Conservation (phyloP, 1,284 basidiomycete genomes). For the Mycena citricolor region DNA sequence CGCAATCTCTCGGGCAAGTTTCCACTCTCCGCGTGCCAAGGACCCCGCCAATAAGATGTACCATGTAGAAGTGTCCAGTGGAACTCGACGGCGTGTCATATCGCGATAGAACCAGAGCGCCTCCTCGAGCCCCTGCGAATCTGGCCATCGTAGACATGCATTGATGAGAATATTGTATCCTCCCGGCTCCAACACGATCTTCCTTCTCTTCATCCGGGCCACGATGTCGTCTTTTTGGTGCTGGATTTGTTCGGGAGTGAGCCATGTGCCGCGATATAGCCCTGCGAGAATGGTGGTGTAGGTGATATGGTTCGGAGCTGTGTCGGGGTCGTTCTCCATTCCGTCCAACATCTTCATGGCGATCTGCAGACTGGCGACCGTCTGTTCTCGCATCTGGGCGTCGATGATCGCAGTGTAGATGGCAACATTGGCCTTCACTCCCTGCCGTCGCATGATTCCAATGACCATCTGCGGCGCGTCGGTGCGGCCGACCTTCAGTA, state of each 20-base stretch:
- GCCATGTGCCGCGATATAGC: conserved; percentile 53
- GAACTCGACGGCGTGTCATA: conserved; percentile 55
- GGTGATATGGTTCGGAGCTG: conserved; percentile 68
- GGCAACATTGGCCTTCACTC: conserved; percentile 70
- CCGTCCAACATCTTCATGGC: conserved; percentile 65
- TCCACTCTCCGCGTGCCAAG: conserved; percentile 52
- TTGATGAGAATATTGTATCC: conserved; percentile 78
- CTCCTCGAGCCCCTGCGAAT: conserved; percentile 47
- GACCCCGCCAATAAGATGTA: conserved; percentile 70
- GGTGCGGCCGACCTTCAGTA: conserved; percentile 64
- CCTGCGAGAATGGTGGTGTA: conserved; percentile 69
- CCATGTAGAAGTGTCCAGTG: conserved; percentile 68
- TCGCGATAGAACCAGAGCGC: conserved; percentile 65
- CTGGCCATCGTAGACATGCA: conserved; percentile 54
- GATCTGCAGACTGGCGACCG: conserved; percentile 51
- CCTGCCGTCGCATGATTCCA: conserved; percentile 69
- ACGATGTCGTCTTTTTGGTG: conserved; percentile 52
- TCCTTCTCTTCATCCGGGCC: conserved; percentile 56
- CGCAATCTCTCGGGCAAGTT: conserved; percentile 57
- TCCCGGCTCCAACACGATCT: conserved; percentile 53
- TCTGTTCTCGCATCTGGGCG: conserved; percentile 59
- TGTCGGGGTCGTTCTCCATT: conserved; percentile 65
- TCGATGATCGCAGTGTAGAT: conserved; percentile 76
- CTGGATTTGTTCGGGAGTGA: conserved; percentile 41
- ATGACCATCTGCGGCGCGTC: conserved; percentile 67